A percentile compares a stretch with the other conserved stretches of the same genome.
phyloP scores from a whole-genome alignment of 73 alveolate genomes.

The Effrenium voratum region DNA sequence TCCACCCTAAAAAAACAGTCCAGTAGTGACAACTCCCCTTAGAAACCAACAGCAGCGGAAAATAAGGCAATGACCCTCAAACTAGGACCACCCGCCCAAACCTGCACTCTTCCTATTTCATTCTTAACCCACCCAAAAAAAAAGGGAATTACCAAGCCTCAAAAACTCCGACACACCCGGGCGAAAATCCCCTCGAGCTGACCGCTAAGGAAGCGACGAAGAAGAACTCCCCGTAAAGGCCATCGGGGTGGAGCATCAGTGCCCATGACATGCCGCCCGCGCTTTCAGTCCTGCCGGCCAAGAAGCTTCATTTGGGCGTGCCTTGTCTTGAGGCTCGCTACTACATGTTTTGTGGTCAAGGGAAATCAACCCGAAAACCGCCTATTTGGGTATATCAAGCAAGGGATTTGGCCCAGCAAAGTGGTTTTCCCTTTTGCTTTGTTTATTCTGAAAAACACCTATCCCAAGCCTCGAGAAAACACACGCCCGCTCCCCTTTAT shows the following conservation, averaged over 20 bases:
- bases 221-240: slow-evolving; percentile 43
- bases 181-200: neutral
- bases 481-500: too few relatives aligned
- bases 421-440: neutral
- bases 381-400: neutral
- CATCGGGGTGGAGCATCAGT: slow-evolving; percentile 14
- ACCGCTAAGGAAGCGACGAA: neutral
- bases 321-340: too few relatives aligned
- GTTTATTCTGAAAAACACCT: neutral
- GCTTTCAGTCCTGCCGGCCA: neutral
- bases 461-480: neutral
- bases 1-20: too few relatives aligned
- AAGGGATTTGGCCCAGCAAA: neutral
- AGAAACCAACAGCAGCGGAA: neutral
- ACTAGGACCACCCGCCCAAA: neutral
- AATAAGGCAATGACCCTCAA: neutral
- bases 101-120: neutral
- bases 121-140: neutral
- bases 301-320: neutral
- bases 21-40: neutral
- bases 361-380: neutral
- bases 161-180: neutral
- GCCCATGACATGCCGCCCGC: slow-evolving; percentile 70
- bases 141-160: neutral
- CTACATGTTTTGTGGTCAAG: neutral